Evolutionary conservation across 2,329 filamentous ascomycete genomes (phyloP).

Genomic region (Metarhizium anisopliae): DNA sequence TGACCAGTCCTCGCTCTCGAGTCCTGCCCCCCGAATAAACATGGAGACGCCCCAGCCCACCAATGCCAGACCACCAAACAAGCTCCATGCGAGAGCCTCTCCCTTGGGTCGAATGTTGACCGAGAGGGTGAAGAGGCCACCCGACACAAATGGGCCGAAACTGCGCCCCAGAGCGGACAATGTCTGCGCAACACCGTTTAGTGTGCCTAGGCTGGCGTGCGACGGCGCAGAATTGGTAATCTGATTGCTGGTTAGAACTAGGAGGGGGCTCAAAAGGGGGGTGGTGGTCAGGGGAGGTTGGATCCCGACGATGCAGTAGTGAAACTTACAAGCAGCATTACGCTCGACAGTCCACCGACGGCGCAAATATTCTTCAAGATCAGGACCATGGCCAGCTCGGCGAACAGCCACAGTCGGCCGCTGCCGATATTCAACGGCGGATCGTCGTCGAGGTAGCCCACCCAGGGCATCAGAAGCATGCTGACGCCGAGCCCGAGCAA

Average conservation of each 20-base stretch:
- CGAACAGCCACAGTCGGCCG: constrained; percentile 64
- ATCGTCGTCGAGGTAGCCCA: constrained; percentile 63
- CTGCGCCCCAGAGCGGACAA: constrained; percentile 85
- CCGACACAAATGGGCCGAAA: constrained; percentile 80
- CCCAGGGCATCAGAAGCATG: constrained; percentile 82
- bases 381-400: constrained; percentile 71
- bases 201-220: constrained; percentile 72
- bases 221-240: constrained; percentile 91
- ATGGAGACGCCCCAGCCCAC: constrained; percentile 73
- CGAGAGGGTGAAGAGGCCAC: constrained; percentile 74
- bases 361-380: constrained; percentile 85
- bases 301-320: too few species aligned
- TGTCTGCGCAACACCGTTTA: constrained; percentile 91
- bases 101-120: constrained; percentile 68
- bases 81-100: constrained; percentile 74
- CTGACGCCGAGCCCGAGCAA: constrained; percentile 72
- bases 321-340: constrained; percentile 66
- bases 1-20: constrained; percentile 50
- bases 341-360: constrained; percentile 83
- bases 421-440: constrained; percentile 48
- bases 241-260: constrained; percentile 30
- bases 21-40: constrained; percentile 56
- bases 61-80: constrained; percentile 78
- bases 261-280: background rate
- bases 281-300: background rate